Percentiles rank a stretch among this genome's conserved stretches.
These are phyloP conservation scores for Acrocalymma vagum DNA, from an alignment of 2,329 filamentous ascomycete genomes.

Conservation along the genomic window DNA sequence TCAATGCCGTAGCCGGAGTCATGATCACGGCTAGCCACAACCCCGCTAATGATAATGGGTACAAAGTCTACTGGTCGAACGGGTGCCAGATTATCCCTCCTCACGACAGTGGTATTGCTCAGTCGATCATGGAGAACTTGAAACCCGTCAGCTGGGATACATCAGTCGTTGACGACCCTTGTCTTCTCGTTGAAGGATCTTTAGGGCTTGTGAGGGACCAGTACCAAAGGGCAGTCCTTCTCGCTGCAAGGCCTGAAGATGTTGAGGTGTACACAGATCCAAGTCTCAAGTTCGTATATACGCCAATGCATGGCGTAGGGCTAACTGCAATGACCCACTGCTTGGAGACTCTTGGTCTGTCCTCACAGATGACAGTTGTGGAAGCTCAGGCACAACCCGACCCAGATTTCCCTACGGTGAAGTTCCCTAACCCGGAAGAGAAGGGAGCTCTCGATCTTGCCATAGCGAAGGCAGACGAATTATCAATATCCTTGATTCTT, in stretches of 20 bases:
- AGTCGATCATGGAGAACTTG: conserved; percentile 64
- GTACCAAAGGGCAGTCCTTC: conserved; percentile 55
- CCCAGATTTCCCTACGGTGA: conserved; percentile 70
- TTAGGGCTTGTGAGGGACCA: conserved; percentile 51
- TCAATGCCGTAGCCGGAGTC: conserved; percentile 65
- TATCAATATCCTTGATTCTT: conserved; percentile 61
- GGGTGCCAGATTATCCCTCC: conserved; percentile 73
- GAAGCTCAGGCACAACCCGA: conserved; percentile 64
- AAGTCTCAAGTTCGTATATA: conserved; percentile 60
- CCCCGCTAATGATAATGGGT: conserved; percentile 70
- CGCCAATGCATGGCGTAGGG: conserved; percentile 66
- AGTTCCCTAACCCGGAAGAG: conserved; percentile 73
- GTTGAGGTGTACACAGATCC: conserved; percentile 26
- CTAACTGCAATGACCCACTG: conserved; percentile 56
- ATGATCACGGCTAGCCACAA: conserved; percentile 75
- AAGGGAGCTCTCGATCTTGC: conserved; percentile 68
- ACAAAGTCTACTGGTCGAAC: conserved; percentile 73
- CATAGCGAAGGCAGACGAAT: conserved; percentile 61
- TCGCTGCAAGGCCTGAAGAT: conserved; percentile 45
- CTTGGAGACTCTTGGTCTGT: conserved; percentile 47
- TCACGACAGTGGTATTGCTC: conserved; percentile 66
- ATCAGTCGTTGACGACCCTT: conserved; percentile 50
- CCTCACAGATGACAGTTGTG: conserved; percentile 58
- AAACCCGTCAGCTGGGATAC: conserved; percentile 60
- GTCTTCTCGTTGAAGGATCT: conserved; percentile 52